Conservation (phyloP, 352 stramenopile species). For the Phytopythium chamaehyphon region DNA sequence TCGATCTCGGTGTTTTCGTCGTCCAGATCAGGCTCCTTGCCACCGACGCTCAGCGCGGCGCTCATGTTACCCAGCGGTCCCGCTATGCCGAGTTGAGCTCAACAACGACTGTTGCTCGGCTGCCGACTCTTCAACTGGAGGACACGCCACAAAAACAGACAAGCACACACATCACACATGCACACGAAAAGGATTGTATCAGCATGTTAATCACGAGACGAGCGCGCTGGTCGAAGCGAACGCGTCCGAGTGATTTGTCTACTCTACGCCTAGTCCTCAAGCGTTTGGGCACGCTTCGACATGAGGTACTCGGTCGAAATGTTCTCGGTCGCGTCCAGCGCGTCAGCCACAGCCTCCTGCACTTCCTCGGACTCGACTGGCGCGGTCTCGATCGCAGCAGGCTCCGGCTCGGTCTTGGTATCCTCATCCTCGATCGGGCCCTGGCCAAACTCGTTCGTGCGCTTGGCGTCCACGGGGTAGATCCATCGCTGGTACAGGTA, state of each 20-base stretch:
- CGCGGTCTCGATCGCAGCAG: conserved; percentile 18
- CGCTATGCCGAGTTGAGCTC: neutral
- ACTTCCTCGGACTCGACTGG: conserved; percentile 2
- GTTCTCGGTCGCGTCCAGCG: conserved; percentile 11
- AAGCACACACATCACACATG: too few relatives aligned
- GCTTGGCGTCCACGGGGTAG: conserved; percentile 90
- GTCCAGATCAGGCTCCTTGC: conserved; percentile 45
- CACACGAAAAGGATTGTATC: too few relatives aligned
- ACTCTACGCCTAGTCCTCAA: conserved; percentile 15
- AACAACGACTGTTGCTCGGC: too few relatives aligned
- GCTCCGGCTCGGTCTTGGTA: conserved; percentile 10
- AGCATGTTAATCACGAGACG: too few relatives aligned
- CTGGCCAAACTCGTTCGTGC: conserved; percentile 94
- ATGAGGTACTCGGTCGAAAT: conserved; percentile 50
- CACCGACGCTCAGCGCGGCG: conserved; percentile 24
- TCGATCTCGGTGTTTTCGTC: conserved; percentile 67
- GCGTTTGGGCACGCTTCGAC: conserved; percentile 41
- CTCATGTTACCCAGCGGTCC: conserved; percentile 19
- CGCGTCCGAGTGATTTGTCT: conserved; percentile 1
- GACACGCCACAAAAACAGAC: too few relatives aligned
- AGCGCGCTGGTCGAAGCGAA: too few relatives aligned
- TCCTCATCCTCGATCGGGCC: conserved; percentile 53
- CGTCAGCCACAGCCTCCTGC: conserved; percentile 2
- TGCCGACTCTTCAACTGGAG: too few relatives aligned
- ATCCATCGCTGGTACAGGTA: conserved; percentile 99